Evolutionary conservation across 345 rosid species (phyloP), one percentile per base, ranked within the genome.

Genomic region (Cardamine resedifolia): DNA sequence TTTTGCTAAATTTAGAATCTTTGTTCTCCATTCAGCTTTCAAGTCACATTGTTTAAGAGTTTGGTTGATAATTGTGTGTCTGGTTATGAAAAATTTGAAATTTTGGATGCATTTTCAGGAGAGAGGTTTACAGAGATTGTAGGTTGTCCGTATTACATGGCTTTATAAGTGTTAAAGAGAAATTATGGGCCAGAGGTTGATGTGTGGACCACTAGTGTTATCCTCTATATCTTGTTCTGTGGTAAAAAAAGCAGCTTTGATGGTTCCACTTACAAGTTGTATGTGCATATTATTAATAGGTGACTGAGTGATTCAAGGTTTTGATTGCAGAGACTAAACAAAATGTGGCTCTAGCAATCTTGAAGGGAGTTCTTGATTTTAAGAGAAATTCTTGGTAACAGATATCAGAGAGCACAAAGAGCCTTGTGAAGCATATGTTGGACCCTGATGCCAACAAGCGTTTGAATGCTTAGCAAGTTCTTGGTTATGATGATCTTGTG

Each of bases 341-440:
- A 85, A 96, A 96, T 72, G 98, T 94, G 69, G 97, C 98, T 63
- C 88, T 90, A 59, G 96, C 98, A 20, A 94, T 94, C 78, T 81
- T 94, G 83, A 83, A 97, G 74, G 92, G 97, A 12, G 79, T 72
- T 44, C 82, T 94, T 77, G 96, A 89, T 79, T 89, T 87, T 62
- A 89, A 86, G 84, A 85, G 96, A 83, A 96, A 94, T 19, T 97
- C 97, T 20, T 91, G 98, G 98, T 92, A 97, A 58, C 98, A 91
- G 80, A 85, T 94, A 69, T 88, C 96, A 0, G 96, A 86, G 10
- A 83, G 83, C 36, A 97, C 98, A 0, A 94, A 89, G 84, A 89
- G 86, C 63, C 95, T 94, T 64, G 95, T 94, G 55, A 83, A 85
- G 51, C 87, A 85, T 78, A 94, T 94, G 97, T 71, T 94, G 79